These are phyloP conservation scores for Tricharina praecox DNA, from an alignment of 495 filamentous ascomycete species.

Conservation along the genomic window DNA sequence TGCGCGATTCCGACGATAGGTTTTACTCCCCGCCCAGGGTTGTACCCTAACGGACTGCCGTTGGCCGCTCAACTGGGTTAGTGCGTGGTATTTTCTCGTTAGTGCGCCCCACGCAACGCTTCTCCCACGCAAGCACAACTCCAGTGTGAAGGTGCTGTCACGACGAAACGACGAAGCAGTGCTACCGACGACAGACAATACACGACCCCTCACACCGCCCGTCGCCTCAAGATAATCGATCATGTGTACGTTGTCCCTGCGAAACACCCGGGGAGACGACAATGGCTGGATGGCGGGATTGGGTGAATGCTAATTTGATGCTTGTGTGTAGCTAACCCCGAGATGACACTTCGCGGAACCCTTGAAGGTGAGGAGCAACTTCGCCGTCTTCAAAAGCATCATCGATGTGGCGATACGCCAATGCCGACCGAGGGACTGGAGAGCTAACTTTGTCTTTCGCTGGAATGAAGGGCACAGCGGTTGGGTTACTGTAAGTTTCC, in stretches of 20 bases:
- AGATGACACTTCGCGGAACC: slow-evolving; percentile 27
- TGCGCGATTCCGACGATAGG: too few relatives aligned
- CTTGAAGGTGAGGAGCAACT: slow-evolving; percentile 26
- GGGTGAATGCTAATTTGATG: slow-evolving; percentile 13
- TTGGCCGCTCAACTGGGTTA: too few relatives aligned
- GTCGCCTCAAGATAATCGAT: slow-evolving; percentile 9
- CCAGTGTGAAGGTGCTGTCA: too few relatives aligned
- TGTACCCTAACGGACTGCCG: too few relatives aligned
- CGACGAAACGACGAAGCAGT: too few relatives aligned
- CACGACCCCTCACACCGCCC: neutral
- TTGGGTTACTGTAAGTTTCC: slow-evolving; percentile 43
- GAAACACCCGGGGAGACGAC: slow-evolving; percentile 1
- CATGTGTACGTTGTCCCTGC: slow-evolving; percentile 20
- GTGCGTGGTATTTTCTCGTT: too few relatives aligned
- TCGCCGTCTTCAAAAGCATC: too few relatives aligned
- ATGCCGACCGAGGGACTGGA: slow-evolving; percentile 8
- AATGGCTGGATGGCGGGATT: too few relatives aligned
- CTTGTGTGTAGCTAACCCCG: slow-evolving; percentile 17
- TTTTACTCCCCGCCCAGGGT: too few relatives aligned
- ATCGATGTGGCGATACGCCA: slow-evolving; percentile 1
- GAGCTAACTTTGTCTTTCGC: slow-evolving; percentile 10
- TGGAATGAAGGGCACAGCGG: slow-evolving; percentile 33
- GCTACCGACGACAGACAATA: slow-evolving; percentile 18
- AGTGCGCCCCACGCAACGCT: too few relatives aligned
- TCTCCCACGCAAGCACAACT: too few relatives aligned